Evolutionary conservation across 2,329 filamentous ascomycete species (phyloP), one percentile per base, ranked within the genome.

Genomic region (Helotiales sp.): DNA sequence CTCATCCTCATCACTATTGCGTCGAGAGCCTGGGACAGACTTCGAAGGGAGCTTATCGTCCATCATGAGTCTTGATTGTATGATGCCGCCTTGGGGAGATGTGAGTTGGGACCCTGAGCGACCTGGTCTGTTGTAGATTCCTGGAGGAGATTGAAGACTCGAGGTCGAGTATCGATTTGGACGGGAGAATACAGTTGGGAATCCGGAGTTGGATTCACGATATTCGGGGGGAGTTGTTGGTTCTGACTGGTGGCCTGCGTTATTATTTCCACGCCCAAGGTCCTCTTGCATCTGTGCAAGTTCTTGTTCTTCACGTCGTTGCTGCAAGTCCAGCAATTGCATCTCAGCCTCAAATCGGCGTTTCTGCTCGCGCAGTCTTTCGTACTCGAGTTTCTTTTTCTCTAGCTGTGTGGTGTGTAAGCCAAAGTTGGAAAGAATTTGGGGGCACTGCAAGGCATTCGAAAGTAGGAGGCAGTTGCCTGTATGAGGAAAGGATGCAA

Each of bases 171-270:
- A 95, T 69, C 94, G 88, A 78, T 94, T 94, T 50, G 93, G 92
- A 49, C 93, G 89, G 64, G 93, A 93, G 77, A 96, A 92, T 72
- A 91, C 89, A 75, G 89, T 89, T 64, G 91, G 89, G 75, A 97
- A 95, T 50, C 90, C 90, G 69, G 87, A 83, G 66, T 79, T 79
- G 13, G 82, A 88, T 71, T 97, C 93, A 74, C 89, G 90, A 79
- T 96, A 95, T 79, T 98, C 96, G 34, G 96, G 96, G 24, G 96
- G 96, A 24, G 96, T 99, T 1, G 96, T 97, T 17, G 96, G 96
- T 81, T 98, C 95, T 74, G 93, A 97, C 77, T 96, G 92, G 75
- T 94, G 91, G 63, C 92, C 92, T 45, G 65, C 65, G 59, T 61
- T 71, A 66, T 80, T 82, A 74, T 79, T 81, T 66, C 85, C 84